A percentile compares a stretch with the other conserved stretches of the same genome.
phyloP scores from a whole-genome alignment of 768 basidiomycete species.

The Kwoniella dendrophila region DNA sequence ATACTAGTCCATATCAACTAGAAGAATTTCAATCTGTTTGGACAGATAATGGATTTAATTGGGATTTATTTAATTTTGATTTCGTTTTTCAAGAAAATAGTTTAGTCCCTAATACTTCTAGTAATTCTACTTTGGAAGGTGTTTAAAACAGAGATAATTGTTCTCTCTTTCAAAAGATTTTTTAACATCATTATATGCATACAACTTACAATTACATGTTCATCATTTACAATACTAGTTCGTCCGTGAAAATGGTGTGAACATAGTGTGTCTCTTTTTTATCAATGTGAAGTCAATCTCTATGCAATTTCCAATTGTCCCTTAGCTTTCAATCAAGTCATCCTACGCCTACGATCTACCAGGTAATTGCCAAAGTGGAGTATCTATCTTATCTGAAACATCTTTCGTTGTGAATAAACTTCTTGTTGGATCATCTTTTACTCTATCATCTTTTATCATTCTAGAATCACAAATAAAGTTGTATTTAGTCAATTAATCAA shows the following conservation, averaged over 20 bases:
- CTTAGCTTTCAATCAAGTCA: no score
- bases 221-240: no score
- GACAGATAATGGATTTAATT: not conserved
- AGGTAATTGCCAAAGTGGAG: slow-evolving; percentile 16
- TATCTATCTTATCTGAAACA: slow-evolving; percentile 46
- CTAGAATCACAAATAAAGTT: no score
- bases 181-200: not conserved
- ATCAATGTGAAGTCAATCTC: no score
- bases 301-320: no score
- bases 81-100: not conserved
- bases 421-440: slow-evolving; percentile 60
- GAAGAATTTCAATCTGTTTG: not conserved
- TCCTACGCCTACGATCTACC: not conserved
- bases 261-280: no score
- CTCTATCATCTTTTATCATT: slow-evolving; percentile 86
- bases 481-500: no score
- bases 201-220: not conserved
- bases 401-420: slow-evolving; percentile 46
- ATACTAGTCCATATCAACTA: no score
- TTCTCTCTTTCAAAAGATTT: no score
- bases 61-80: slow-evolving; percentile 3
- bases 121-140: not conserved
- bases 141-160: no score
- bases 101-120: no score
- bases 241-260: no score